These are phyloP conservation scores for Hypoxylon sp. DNA, from an alignment of 2,329 filamentous ascomycete genomes.

Conservation along the genomic window DNA sequence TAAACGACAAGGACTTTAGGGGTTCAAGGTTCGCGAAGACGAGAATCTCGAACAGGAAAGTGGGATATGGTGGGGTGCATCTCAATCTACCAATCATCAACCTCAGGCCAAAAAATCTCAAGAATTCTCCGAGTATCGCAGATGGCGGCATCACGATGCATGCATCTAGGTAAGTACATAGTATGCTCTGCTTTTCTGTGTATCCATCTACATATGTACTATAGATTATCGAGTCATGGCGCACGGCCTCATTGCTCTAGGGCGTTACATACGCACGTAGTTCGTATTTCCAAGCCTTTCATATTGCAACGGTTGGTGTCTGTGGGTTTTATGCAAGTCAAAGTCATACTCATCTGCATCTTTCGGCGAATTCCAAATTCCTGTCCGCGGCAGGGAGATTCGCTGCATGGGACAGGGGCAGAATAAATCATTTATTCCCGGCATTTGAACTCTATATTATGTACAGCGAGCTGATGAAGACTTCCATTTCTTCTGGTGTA, in stretches of 20 bases:
- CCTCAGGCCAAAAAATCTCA: background rate
- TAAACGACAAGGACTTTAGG: slow-evolving; percentile 11
- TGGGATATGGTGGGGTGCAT: slow-evolving; percentile 11
- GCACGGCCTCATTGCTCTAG: too few species aligned
- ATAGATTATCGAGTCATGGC: too few species aligned
- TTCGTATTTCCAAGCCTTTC: too few species aligned
- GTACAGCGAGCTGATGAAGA: too few species aligned
- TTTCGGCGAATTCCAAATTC: background rate
- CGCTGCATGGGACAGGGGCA: too few species aligned
- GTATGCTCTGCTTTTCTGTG: slow-evolving; percentile 10
- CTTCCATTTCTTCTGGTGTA: too few species aligned
- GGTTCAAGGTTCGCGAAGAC: slow-evolving; percentile 10
- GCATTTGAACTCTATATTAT: too few species aligned
- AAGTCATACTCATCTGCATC: background rate
- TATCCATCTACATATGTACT: too few species aligned
- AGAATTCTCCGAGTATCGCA: slow-evolving; percentile 8
- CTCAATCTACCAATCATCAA: slow-evolving; percentile 13
- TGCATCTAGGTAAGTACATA: too few species aligned
- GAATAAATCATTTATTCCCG: too few species aligned
- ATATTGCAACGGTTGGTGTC: slow-evolving; percentile 2
- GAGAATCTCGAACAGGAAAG: slow-evolving; percentile 22
- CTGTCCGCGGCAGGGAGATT: too few species aligned
- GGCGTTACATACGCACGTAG: too few species aligned
- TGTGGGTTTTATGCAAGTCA: slow-evolving; percentile 7
- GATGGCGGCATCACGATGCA: slow-evolving; percentile 7